These are phyloP conservation scores for Platanthera zijinensis DNA, from an alignment of 106 monocot species.

Conservation along the genomic window DNA sequence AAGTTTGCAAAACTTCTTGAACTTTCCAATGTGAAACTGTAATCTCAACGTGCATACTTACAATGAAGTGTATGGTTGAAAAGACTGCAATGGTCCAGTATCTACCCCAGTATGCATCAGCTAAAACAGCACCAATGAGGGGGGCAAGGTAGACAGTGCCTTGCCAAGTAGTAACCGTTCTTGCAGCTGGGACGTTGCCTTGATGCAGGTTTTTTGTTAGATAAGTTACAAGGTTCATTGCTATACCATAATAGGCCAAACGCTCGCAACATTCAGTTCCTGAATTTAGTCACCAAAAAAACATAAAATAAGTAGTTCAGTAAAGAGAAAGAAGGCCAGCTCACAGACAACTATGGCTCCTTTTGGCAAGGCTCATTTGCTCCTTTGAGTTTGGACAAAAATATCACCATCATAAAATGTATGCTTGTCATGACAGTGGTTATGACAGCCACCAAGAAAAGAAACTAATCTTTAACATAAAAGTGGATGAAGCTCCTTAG, in stretches of 20 bases:
- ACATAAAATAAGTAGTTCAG: background rate
- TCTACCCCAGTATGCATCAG: constrained; percentile 94
- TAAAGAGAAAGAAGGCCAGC: background rate
- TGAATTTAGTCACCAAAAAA: constrained; percentile 7
- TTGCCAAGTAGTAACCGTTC: constrained; percentile 81
- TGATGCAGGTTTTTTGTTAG: constrained; percentile 65
- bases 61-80: constrained; percentile 70
- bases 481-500: too few relatives aligned
- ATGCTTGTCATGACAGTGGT: too few relatives aligned
- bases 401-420: too few relatives aligned
- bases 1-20: too few relatives aligned
- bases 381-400: too few relatives aligned
- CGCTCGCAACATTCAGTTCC: constrained; percentile 88
- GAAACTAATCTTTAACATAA: too few relatives aligned
- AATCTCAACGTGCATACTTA: constrained; percentile 22
- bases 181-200: constrained; percentile 75
- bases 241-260: constrained; percentile 83
- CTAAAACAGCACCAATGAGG: constrained; percentile 79
- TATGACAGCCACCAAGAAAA: too few relatives aligned
- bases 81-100: constrained; percentile 85
- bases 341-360: too few relatives aligned
- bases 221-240: constrained; percentile 75
- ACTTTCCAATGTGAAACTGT: too few relatives aligned
- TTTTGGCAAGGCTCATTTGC: too few relatives aligned
- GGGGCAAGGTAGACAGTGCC: constrained; percentile 85